These are phyloP conservation scores for Penicillium palitans DNA, from an alignment of 2,329 filamentous ascomycete genomes.

Conservation along the genomic window DNA sequence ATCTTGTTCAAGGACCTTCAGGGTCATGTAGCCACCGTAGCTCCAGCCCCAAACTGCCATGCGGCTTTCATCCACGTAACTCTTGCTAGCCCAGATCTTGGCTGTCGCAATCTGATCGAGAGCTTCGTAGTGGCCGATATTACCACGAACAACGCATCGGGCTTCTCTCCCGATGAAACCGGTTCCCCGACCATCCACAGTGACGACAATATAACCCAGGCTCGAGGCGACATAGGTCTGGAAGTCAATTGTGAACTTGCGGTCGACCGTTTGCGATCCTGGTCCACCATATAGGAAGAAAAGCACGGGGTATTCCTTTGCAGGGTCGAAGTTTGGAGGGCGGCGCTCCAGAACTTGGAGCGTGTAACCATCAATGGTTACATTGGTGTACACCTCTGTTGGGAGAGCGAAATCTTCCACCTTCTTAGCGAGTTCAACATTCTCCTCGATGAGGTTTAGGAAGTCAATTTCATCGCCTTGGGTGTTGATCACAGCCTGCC, in stretches of 20 bases:
- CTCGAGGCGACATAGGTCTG: slow-evolving; percentile 82
- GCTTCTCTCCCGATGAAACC: slow-evolving; percentile 84
- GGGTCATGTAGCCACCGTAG: slow-evolving; percentile 90
- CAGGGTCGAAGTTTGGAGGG: slow-evolving; percentile 81
- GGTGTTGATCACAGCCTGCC: slow-evolving; percentile 86
- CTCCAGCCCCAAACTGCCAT: slow-evolving; percentile 99
- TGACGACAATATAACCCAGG: slow-evolving; percentile 91
- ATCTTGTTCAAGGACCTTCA: slow-evolving; percentile 92
- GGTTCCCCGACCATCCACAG: slow-evolving; percentile 89
- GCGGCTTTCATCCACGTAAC: slow-evolving; percentile 77
- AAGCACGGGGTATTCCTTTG: slow-evolving; percentile 86
- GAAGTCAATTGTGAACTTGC: slow-evolving; percentile 81
- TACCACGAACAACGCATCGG: slow-evolving; percentile 76
- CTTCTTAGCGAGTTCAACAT: slow-evolving; percentile 66
- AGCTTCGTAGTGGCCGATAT: slow-evolving; percentile 82
- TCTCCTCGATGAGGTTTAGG: slow-evolving; percentile 74
- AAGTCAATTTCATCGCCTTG: slow-evolving; percentile 66
- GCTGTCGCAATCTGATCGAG: slow-evolving; percentile 89
- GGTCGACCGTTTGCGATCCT: slow-evolving; percentile 83
- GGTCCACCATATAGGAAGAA: slow-evolving; percentile 96
- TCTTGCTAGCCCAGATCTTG: slow-evolving; percentile 75
- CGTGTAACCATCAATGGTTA: slow-evolving; percentile 78
- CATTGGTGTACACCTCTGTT: slow-evolving; percentile 75
- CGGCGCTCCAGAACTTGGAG: slow-evolving; percentile 78
- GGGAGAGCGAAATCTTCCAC: slow-evolving; percentile 79